Base-by-base conservation (phyloP, 2,329 filamentous ascomycete genomes). In the Erysiphe pulchra region DNA sequence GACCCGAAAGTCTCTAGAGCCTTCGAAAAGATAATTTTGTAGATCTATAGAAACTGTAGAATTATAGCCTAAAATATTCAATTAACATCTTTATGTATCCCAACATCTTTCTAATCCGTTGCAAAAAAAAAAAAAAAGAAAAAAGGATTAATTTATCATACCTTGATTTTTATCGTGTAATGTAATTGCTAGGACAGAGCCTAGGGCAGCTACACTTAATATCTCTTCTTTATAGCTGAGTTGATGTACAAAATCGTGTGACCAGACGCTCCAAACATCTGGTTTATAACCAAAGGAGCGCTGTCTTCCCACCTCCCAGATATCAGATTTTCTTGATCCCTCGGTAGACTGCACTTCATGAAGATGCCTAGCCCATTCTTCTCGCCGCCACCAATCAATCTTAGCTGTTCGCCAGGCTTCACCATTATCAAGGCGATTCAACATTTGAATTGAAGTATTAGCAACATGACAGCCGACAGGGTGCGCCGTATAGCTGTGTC, bases 401-500 rank as follows among this genome's bases (percentile, higher is more conserved):
- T 36, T 17, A 2, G 17, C 17, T 33, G 24, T 17, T 34, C 37
- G 18, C 50, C 73, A 77, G 42, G 66, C 63, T 0, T 57, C 47
- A 50, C 67, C 69, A 49, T 52, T 52, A 2, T 80, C 73, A 64
- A 84, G 70, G 1, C 60, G 54, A 40, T 64, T 58, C 67, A 87
- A 71, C 36, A 66, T 65, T 9, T 60, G 57, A 9, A 92, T 57
- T 1, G 74, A 76, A 44, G 73, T 71, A n/a, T 78, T 65, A 0
- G 79, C 84, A 0, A 92, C 80, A 40, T 78, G 72, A 53, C 82
- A 92, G 0, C 83, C 84, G 1, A 90, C 70, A 0, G 84, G 70
- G 58, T 92, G 82, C 0, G 83, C 83, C 0, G 83, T 92, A 60
- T 92, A 92, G 58, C 80, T 87, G 57, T 92, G 83, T 0, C 83